These are phyloP conservation scores for Lantana camara DNA, from an alignment of 257 asterid genomes.

Conservation along the genomic window DNA sequence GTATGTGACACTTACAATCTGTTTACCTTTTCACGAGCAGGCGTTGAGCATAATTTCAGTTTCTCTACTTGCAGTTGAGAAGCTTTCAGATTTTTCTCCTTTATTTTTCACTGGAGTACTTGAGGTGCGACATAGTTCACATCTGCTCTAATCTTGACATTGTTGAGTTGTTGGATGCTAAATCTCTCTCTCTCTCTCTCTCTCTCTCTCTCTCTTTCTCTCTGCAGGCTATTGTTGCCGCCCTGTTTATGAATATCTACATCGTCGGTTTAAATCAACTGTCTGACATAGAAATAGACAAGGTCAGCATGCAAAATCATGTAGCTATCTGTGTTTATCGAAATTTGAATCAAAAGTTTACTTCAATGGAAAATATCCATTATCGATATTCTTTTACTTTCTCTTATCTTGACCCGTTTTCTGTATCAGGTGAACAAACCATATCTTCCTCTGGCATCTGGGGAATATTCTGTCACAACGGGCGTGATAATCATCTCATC, in stretches of 20 bases:
- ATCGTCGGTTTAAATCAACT: slow-evolving; percentile 88
- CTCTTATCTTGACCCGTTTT: slow-evolving; percentile 6
- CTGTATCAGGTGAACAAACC: slow-evolving; percentile 83
- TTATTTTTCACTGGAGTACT: slow-evolving; percentile 67
- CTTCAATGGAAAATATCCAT: too few species aligned
- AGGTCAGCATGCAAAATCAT: slow-evolving; percentile 47
- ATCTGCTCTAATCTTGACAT: slow-evolving; percentile 5
- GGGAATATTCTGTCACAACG: slow-evolving; percentile 76
- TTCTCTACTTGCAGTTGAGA: slow-evolving; percentile 90
- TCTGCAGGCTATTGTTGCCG: slow-evolving; percentile 83
- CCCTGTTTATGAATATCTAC: slow-evolving; percentile 85
- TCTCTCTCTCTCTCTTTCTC: not conserved
- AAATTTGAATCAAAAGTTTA: too few species aligned
- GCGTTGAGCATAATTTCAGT: slow-evolving; percentile 90
- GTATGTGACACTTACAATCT: slow-evolving; percentile 21
- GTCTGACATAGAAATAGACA: slow-evolving; percentile 88
- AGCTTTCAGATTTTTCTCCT: slow-evolving; percentile 76
- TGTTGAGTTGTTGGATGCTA: slow-evolving; percentile 19
- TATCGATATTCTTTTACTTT: not conserved
- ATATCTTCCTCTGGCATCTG: slow-evolving; percentile 93
- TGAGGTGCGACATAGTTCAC: slow-evolving; percentile 49
- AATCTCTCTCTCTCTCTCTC: slow-evolving; percentile 12
- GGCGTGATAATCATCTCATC: slow-evolving; percentile 71
- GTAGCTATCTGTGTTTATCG: slow-evolving; percentile 9
- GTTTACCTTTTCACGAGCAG: slow-evolving; percentile 64